These are phyloP conservation scores for Phanerochaete sordida DNA, from an alignment of 768 basidiomycete species.

Conservation along the genomic window DNA sequence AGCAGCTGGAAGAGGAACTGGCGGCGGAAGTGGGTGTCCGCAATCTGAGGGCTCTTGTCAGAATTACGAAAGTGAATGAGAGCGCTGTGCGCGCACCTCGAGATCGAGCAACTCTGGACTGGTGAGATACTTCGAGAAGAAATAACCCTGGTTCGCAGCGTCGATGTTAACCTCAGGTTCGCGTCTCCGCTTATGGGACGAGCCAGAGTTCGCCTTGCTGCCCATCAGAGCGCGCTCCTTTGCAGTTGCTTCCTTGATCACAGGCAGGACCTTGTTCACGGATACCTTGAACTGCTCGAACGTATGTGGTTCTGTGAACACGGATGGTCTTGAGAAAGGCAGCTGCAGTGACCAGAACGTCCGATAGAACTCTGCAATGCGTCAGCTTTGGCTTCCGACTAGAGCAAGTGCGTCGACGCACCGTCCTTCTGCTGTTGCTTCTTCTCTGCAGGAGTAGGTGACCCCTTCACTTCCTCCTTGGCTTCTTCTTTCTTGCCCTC, in stretches of 20 bases:
- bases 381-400: background rate
- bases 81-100: conserved; percentile 54
- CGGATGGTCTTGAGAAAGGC: conserved; percentile 75
- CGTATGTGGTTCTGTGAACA: conserved; percentile 54
- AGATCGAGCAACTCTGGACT: conserved; percentile 83
- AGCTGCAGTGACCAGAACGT: conserved; percentile 90
- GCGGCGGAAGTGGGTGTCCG: conserved; percentile 89
- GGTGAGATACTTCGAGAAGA: conserved; percentile 92
- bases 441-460: conserved; percentile 19
- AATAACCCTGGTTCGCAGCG: conserved; percentile 61
- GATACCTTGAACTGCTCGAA: conserved; percentile 67
- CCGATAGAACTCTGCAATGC: conserved; percentile 65
- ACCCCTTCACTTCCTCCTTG: conserved; percentile 6
- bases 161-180: conserved; percentile 51
- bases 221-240: conserved; percentile 90
- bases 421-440: conserved; percentile 63
- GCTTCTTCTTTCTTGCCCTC: background rate
- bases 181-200: conserved; percentile 60
- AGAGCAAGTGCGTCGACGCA: conserved; percentile 15
- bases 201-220: conserved; percentile 40
- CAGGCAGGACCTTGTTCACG: conserved; percentile 69
- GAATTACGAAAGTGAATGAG: background rate
- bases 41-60: conserved; percentile 48
- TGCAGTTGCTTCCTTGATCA: conserved; percentile 82
- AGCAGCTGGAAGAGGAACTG: conserved; percentile 87